Base-by-base conservation (phyloP, 192 early-diverging fungal species). In the Jimgerdemannia flammicorona region DNA sequence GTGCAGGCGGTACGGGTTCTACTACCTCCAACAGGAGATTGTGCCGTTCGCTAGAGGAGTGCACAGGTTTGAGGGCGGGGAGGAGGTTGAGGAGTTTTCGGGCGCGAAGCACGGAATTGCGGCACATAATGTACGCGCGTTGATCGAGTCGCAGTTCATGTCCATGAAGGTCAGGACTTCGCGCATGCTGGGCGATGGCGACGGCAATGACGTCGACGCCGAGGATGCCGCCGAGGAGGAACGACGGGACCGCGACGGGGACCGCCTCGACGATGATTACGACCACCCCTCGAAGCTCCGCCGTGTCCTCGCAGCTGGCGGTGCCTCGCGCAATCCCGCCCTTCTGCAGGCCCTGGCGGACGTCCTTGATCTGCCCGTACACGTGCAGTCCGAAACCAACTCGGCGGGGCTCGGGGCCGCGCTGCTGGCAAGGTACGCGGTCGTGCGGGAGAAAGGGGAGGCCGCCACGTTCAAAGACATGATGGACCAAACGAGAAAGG, bases 81-180 rank as follows among this genome's bases (percentile, higher is more conserved):
- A 76, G 20, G 76, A 19, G 4, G 81, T 85, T 17, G 72, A 78
- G 10, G 87, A 81, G 67, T 89, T 85, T 59, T 40, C 29, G 9
- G 64, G 64, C 69, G 66, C 68, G 0, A 41, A 44, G 29, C 81
- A 88, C 66, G 64, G 69, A 17, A 44, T 63, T 0, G 69, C 43
- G 40, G 44, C 40, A 40, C 41, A 69, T 6, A 91, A 94, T 49
- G 74, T 88, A 3, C 81, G 90, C n/a, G 90, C 88, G 2, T 87
- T 95, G 44, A 71, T 95, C 6, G 95, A 96, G 71, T 89, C 87
- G 64, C 94, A 93, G 78, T 80, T 91, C 40, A 72, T 96, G 79
- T 87, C 88, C 10, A 94, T 94, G 92, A 78, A 86, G 39, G 43
- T 87, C 40, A 84, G 90, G 44, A 83, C 84, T 4, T 70, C 73